These are phyloP conservation scores for Fusarium sp. DNA, from an alignment of 2,329 filamentous ascomycete species.

Conservation along the genomic window DNA sequence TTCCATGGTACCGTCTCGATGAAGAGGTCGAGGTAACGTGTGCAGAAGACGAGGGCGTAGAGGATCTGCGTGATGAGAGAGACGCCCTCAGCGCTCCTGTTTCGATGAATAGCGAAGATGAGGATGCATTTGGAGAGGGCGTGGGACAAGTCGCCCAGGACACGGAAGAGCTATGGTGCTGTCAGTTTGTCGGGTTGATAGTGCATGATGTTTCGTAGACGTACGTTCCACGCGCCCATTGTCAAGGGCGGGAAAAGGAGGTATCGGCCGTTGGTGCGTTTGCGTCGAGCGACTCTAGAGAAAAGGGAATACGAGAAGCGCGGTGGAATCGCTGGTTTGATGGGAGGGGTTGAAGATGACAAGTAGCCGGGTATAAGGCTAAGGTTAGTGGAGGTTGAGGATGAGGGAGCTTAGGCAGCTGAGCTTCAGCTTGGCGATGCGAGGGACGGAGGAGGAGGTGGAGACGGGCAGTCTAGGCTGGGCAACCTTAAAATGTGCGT, in stretches of 20 bases:
- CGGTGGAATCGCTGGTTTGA: neutral
- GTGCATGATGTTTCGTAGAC: conserved; percentile 21
- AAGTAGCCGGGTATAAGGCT: conserved; percentile 18
- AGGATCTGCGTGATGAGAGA: conserved; percentile 91
- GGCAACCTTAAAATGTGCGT: conserved; percentile 4
- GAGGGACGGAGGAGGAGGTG: conserved; percentile 35
- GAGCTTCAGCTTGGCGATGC: conserved; percentile 31
- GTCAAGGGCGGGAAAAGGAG: conserved; percentile 35
- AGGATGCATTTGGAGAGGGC: conserved; percentile 88
- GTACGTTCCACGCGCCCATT: conserved; percentile 56
- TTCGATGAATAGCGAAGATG: conserved; percentile 89
- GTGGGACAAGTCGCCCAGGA: conserved; percentile 86
- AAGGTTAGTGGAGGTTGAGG: neutral
- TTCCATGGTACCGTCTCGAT: conserved; percentile 70
- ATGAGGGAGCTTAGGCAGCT: conserved; percentile 21
- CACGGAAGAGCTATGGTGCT: conserved; percentile 70
- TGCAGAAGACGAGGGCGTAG: conserved; percentile 86
- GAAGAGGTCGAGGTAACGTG: conserved; percentile 89
- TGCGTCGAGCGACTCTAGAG: neutral
- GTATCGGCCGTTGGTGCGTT: conserved; percentile 26
- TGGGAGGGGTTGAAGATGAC: conserved; percentile 18
- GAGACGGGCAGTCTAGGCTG: conserved; percentile 8
- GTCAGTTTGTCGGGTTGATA: conserved; percentile 10
- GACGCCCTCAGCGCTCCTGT: conserved; percentile 88
- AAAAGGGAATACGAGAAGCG: neutral